Evolutionary conservation across 106 monocot species (phyloP), one percentile per base, ranked within the genome.

Genomic region (Dioscorea alata): DNA sequence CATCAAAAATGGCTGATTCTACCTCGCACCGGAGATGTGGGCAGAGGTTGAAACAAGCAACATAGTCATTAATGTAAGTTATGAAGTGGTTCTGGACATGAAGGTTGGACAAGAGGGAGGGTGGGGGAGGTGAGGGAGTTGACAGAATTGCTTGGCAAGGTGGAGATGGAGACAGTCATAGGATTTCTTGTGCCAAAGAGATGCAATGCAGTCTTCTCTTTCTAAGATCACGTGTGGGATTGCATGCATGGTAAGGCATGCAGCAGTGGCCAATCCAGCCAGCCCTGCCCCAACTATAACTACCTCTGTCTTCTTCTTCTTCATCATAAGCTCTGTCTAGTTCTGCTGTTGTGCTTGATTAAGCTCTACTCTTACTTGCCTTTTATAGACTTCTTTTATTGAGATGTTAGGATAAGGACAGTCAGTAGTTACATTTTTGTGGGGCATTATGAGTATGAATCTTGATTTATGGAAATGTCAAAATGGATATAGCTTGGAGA

Each of bases 261-360:
- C 84, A 20, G 80, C 73, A 12, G 61, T 51, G 13, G 80, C 80
- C 0, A 85, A 73, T 0, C 84, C 80, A 2, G 84, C 60, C 12
- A 65, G 80, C 22, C 84, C 84, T 0, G 80, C 76, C 12, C 84
- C 84, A 9, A 85, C 73, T 48, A 85, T 74, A 23, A 42, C 42
- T 5, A 6, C 42, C 42, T 42, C 42, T 42, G 10, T 42, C 42
- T 42, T 42, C 42, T 42, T 10, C 10, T 42, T 42, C 42, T 42
- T 5, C 42, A 6, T 42, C 42, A 42, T 8, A 42, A 42, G 42
- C 42, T 42, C 42, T 8, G 1, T 28, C 28, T 28, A 28, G 28
- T 28, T 28, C 42, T 42, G 1, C 42, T 42, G 6, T 42, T 42
- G 9, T 42, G 42, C 0, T 6, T 42, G 42, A 42, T 42, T 10